These are phyloP conservation scores for Anacardium occidentale DNA, from an alignment of 345 rosid genomes.

Conservation along the genomic window DNA sequence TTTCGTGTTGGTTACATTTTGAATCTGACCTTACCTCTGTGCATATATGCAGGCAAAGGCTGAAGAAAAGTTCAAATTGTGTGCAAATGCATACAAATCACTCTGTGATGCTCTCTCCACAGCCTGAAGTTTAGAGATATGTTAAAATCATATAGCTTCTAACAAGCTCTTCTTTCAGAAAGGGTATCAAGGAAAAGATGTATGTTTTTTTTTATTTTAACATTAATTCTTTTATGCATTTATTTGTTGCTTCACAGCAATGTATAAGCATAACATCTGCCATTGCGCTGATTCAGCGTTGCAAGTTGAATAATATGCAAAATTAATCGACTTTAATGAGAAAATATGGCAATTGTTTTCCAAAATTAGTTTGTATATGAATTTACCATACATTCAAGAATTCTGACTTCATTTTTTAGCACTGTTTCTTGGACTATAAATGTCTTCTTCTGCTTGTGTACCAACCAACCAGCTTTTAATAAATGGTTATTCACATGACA, in stretches of 20 bases:
- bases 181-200: neutral
- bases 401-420: too few species aligned
- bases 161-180: neutral
- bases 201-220: neutral
- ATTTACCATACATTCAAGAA: too few species aligned
- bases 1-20: neutral
- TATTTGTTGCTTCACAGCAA: neutral
- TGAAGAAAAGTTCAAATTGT: constrained; percentile 80
- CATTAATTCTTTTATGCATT: neutral
- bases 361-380: too few species aligned
- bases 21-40: neutral
- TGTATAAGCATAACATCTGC: neutral
- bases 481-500: too few species aligned
- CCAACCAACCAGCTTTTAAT: too few species aligned
- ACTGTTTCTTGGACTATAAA: too few species aligned
- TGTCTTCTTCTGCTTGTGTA: too few species aligned
- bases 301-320: too few species aligned
- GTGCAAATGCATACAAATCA: constrained; percentile 78
- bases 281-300: too few species aligned
- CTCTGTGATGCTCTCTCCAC: constrained; percentile 55
- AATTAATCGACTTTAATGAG: too few species aligned
- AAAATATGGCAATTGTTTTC: too few species aligned
- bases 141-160: constrained; percentile 1
- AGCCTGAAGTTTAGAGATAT: neutral
- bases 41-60: constrained; percentile 57